Conservation (phyloP, 306 rosid genomes). For the Styphnolobium japonicum region DNA sequence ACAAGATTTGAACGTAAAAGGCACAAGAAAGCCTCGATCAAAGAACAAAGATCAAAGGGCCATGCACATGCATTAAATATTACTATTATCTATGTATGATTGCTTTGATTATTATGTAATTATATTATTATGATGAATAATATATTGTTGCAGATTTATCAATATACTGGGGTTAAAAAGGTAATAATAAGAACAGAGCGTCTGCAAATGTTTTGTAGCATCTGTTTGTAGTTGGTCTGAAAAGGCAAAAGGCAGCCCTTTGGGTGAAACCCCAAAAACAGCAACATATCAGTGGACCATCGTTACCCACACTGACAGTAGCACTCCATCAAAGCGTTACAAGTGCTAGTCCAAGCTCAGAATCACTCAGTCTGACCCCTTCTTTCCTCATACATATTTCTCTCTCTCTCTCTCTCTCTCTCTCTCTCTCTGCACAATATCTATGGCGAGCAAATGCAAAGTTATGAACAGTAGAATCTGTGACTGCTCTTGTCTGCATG, state of each 20-base stretch:
- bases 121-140: too few species aligned
- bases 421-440: neutral
- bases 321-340: slow-evolving; percentile 28
- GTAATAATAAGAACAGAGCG: neutral
- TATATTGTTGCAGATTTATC: neutral
- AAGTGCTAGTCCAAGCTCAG: slow-evolving; percentile 30
- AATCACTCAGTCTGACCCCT: slow-evolving; percentile 8
- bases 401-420: neutral
- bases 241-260: slow-evolving; percentile 48
- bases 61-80: neutral
- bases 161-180: neutral
- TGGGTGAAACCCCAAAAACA: slow-evolving; percentile 61
- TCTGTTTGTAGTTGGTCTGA: slow-evolving; percentile 52
- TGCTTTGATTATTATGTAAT: neutral
- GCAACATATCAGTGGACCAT: slow-evolving; percentile 48
- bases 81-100: neutral
- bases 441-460: slow-evolving; percentile 15
- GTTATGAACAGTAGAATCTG: slow-evolving; percentile 45
- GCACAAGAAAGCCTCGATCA: neutral
- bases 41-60: neutral
- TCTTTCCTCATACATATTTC: neutral
- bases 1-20: neutral
- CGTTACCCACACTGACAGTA: slow-evolving; percentile 32
- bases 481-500: slow-evolving; percentile 43
- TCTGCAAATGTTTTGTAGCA: slow-evolving; percentile 40